These are phyloP conservation scores for Coemansia brasiliensis DNA, from an alignment of 192 early-diverging fungal genomes.

Conservation along the genomic window DNA sequence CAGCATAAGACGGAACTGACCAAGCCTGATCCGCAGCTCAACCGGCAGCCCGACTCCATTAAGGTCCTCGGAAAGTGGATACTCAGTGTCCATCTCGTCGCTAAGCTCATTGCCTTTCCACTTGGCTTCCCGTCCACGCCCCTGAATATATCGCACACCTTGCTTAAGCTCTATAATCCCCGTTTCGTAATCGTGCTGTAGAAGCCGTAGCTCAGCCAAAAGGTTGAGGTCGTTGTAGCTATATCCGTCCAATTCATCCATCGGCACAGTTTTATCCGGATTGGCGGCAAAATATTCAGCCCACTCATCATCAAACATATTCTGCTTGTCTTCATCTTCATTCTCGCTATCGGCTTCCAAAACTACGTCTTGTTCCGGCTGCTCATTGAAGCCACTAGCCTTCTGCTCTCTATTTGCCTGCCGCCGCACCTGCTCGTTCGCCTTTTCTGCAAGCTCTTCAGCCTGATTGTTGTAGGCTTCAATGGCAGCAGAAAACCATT, in stretches of 20 bases:
- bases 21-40: constrained; percentile 85
- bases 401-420: background rate
- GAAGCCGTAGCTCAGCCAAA: constrained; percentile 82
- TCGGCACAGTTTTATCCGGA: constrained; percentile 35
- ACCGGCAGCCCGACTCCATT: constrained; percentile 61
- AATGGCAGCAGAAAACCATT: constrained; percentile 38
- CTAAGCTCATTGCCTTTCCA: constrained; percentile 59
- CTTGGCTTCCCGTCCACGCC: constrained; percentile 61
- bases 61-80: constrained; percentile 48
- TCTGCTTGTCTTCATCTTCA: constrained; percentile 28
- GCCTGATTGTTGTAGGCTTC: constrained; percentile 61
- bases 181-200: constrained; percentile 73
- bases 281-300: constrained; percentile 21
- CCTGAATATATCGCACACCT: constrained; percentile 69
- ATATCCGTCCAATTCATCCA: constrained; percentile 62
- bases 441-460: constrained; percentile 59
- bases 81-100: constrained; percentile 63
- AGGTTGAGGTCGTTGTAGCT: constrained; percentile 79
- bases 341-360: background rate
- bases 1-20: constrained; percentile 71
- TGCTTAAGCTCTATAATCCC: constrained; percentile 70
- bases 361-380: background rate
- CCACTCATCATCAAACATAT: constrained; percentile 37
- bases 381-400: constrained; percentile 26
- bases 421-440: constrained; percentile 34